phyloP scores from a whole-genome alignment of 2,329 filamentous ascomycete species.

The Fusarium sp. region DNA sequence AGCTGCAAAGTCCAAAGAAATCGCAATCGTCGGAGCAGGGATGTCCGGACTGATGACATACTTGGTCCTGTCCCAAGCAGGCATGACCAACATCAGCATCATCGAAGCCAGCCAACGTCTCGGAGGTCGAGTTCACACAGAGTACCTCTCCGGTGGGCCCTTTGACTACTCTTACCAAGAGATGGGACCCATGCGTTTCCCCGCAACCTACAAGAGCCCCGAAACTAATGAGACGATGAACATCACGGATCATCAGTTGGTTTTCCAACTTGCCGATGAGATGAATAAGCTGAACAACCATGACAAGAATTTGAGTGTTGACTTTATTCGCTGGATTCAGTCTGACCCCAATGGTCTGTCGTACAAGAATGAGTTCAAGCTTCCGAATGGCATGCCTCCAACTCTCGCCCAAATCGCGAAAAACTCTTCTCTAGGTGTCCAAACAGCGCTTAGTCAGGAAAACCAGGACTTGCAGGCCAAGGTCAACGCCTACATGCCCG shows the following conservation, averaged over 20 bases:
- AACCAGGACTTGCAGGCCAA: not conserved
- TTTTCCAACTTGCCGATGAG: constrained; percentile 10
- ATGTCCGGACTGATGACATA: constrained; percentile 11
- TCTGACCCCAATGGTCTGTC: not conserved
- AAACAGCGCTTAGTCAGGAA: too few species aligned
- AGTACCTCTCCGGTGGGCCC: not conserved
- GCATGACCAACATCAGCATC: constrained; percentile 17
- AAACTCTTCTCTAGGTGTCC: not conserved
- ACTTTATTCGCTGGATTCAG: constrained; percentile 16
- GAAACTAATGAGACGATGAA: constrained; percentile 20
- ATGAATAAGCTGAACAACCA: constrained; percentile 15
- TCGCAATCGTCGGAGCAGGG: not conserved
- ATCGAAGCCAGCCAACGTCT: constrained; percentile 11
- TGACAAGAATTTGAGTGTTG: constrained; percentile 9
- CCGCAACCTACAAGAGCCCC: constrained; percentile 2
- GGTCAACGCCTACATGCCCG: constrained; percentile 1
- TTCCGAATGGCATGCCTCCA: not conserved
- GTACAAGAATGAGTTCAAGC: constrained; percentile 16
- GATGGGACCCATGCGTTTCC: constrained; percentile 19
- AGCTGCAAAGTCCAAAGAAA: constrained; percentile 1
- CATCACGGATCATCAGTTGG: constrained; percentile 7
- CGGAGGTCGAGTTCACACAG: constrained; percentile 10
- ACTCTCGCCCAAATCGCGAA: not conserved
- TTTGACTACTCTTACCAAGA: constrained; percentile 26
- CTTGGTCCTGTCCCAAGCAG: constrained; percentile 1